phyloP scores from a whole-genome alignment of 805 yeast species.

The Phaffomyces antillensis region DNA sequence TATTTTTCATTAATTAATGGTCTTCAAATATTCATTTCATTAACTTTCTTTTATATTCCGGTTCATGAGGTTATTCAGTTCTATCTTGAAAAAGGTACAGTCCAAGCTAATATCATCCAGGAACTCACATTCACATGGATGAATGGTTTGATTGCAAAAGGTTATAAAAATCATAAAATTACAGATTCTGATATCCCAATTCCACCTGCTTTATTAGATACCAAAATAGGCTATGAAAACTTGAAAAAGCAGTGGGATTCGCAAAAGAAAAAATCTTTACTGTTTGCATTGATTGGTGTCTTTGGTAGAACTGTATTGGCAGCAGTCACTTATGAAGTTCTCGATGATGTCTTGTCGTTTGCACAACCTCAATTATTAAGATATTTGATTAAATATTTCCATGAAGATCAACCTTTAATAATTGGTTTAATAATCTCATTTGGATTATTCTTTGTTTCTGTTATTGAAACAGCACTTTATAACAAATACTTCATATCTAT shows the following conservation, averaged over 20 bases:
- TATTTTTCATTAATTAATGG: constrained; percentile 25
- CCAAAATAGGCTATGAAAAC: constrained; percentile 41
- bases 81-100: constrained; percentile 35
- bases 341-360: constrained; percentile 76
- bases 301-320: constrained; percentile 66
- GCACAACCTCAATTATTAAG: constrained; percentile 82
- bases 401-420: constrained; percentile 30
- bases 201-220: constrained; percentile 60
- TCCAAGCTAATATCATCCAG: constrained; percentile 64
- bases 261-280: constrained; percentile 46
- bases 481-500: constrained; percentile 63
- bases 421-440: constrained; percentile 56
- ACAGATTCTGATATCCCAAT: constrained; percentile 64
- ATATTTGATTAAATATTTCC: constrained; percentile 54
- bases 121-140: constrained; percentile 84
- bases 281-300: constrained; percentile 55
- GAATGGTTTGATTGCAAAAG: constrained; percentile 74
- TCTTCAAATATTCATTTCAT: constrained; percentile 25
- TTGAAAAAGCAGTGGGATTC: constrained; percentile 56
- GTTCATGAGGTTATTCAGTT: constrained; percentile 34
- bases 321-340: constrained; percentile 66
- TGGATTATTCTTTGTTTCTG: constrained; percentile 54
- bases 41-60: constrained; percentile 27
- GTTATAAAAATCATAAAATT: constrained; percentile 48
- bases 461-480: constrained; percentile 52